Evolutionary conservation across 73 alveolate genomes (phyloP).

Genomic region (Breviolum minutum): DNA sequence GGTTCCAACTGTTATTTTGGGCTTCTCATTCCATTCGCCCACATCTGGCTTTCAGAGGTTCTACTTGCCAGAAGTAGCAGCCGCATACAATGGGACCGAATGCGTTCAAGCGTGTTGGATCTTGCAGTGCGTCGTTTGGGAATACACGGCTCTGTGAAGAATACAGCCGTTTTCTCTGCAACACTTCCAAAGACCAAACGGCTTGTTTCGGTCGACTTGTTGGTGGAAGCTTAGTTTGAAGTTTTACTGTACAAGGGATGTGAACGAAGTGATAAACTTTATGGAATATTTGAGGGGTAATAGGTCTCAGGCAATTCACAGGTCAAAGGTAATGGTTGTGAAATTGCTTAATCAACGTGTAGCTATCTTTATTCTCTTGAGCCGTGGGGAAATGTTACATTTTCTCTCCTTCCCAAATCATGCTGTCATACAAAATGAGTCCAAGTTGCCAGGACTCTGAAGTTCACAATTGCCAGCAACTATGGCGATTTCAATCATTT

Average conservation of each 20-base stretch:
- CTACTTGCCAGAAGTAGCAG: conserved; percentile 77
- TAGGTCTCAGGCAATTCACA: too few species aligned
- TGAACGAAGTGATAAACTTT: too few species aligned
- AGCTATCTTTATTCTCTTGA: too few species aligned
- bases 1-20: too few species aligned
- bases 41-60: background rate
- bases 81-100: conserved; percentile 78
- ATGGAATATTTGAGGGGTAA: too few species aligned
- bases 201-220: background rate
- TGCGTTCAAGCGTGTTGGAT: background rate
- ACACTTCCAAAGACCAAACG: background rate
- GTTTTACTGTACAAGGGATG: background rate
- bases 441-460: conserved; percentile 30
- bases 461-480: conserved; percentile 93
- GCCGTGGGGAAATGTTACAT: background rate
- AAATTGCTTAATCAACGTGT: too few species aligned
- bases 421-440: too few species aligned
- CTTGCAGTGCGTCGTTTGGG: background rate
- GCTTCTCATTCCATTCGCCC: too few species aligned
- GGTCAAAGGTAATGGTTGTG: too few species aligned
- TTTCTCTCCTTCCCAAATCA: background rate
- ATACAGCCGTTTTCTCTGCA: too few species aligned
- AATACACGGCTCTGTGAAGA: too few species aligned
- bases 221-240: background rate
- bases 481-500: conserved; percentile 71